Conservation (phyloP, 805 yeast species). For the Metschnikowia reukaufii region DNA sequence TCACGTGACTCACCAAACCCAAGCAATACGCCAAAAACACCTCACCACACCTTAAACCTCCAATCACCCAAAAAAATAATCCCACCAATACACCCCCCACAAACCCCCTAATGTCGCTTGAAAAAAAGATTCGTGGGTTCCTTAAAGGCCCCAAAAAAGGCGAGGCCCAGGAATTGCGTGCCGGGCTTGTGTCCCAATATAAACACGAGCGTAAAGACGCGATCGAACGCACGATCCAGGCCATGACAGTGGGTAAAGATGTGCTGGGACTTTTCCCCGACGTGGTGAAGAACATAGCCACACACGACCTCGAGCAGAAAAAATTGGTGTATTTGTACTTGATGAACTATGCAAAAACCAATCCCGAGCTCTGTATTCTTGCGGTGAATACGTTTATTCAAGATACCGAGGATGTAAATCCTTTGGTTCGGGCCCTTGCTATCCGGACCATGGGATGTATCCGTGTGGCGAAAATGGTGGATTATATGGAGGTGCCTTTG, state of each 20-base stretch:
- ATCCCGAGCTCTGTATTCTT: slow-evolving; percentile 92
- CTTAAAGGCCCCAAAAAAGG: slow-evolving; percentile 52
- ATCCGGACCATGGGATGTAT: slow-evolving; percentile 99
- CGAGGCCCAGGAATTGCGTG: slow-evolving; percentile 86
- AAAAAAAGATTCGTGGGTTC: slow-evolving; percentile 43
- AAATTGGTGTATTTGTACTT: slow-evolving; percentile 90
- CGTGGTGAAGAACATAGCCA: slow-evolving; percentile 92
- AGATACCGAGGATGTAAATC: slow-evolving; percentile 96
- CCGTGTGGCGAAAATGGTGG: slow-evolving; percentile 91
- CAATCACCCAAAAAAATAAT: no score
- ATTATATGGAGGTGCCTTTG: slow-evolving; percentile 88
- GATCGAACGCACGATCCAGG: slow-evolving; percentile 93
- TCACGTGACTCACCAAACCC: slow-evolving; percentile 1
- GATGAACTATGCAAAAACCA: slow-evolving; percentile 96
- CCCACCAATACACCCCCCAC: background rate
- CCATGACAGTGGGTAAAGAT: slow-evolving; percentile 97
- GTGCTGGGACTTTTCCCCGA: slow-evolving; percentile 94
- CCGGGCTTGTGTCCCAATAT: slow-evolving; percentile 90
- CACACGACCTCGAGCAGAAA: slow-evolving; percentile 94
- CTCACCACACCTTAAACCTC: no score
- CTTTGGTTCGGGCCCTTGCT: slow-evolving; percentile 92
- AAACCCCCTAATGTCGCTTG: slow-evolving; percentile 33
- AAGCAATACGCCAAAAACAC: background rate
- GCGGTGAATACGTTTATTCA: slow-evolving; percentile 96
- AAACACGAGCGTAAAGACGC: slow-evolving; percentile 96